Base-by-base conservation (phyloP, 352 stramenopile genomes). In the Phytopythium oedochilum region DNA sequence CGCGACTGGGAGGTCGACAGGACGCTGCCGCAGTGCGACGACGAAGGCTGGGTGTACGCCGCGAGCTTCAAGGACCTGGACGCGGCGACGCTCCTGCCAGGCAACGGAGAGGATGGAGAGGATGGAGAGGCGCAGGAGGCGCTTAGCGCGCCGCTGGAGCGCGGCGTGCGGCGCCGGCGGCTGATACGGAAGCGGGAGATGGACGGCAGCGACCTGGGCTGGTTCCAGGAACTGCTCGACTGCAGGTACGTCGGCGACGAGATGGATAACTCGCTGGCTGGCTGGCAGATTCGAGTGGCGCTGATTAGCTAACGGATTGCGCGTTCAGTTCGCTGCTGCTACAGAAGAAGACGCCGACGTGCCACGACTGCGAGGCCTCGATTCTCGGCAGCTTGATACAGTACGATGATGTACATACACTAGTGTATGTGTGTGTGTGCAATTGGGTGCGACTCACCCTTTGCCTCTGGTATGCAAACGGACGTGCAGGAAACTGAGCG, bases 191-290 rank as follows among this genome's bases (percentile, higher is more conserved):
- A 84, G 61, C 77, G 83, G 10, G 70, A 80, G 48, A 89, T 89
- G 20, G 78, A 89, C 25, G 73, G 79, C 28, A 89, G 70, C 29
- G 78, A 90, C 49, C 64, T 89, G 43, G 86, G 83, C 46, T 94
- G 83, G 83, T 90, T 89, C 55, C 75, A 92, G 50, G 83, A 94
- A 57, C 63, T 94, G 25, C 72, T 91, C 35, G 78, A 91, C 54
- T 85, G 78, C 70, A 90, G 79, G 82, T 89, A 60, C 36, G 58
- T 34, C 23, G 12, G 28, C 14, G 12, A 11, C 17, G 31, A 60
- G 35, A 23, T 52, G 49, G 52, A 23, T 28, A 36, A 52, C 17
- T 46, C 54, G 55, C 31, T 43, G 22, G 28, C 17, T 71, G 23
- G 52, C 4, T n/a, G n/a, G n/a, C n/a, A n/a, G n/a, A n/a, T n/a